phyloP scores from a whole-genome alignment of 192 early-diverging fungal species.

The Pilobolus umbonatus region DNA sequence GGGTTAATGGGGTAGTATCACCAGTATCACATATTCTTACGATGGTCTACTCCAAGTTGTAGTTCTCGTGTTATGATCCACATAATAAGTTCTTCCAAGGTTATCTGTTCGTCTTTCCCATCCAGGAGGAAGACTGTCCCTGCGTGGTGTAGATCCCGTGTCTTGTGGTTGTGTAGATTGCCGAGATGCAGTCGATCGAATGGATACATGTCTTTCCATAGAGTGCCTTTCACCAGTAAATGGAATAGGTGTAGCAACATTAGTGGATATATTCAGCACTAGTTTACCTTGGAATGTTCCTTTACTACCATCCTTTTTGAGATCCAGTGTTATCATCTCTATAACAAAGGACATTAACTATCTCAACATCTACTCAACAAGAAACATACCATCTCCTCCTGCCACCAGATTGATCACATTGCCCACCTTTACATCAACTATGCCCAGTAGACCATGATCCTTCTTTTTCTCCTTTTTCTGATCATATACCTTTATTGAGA shows the following conservation, averaged over 20 bases:
- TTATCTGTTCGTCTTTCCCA: slow-evolving; percentile 97
- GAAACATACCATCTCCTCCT: slow-evolving; percentile 60
- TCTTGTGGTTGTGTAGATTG: background rate
- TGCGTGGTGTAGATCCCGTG: background rate
- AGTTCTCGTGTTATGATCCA: slow-evolving; percentile 94
- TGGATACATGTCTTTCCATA: background rate
- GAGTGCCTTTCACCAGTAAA: slow-evolving; percentile 21
- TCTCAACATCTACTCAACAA: background rate
- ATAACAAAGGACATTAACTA: background rate
- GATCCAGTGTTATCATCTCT: slow-evolving; percentile 88
- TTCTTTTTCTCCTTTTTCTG: slow-evolving; percentile 94
- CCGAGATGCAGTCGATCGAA: background rate
- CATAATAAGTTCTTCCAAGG: slow-evolving; percentile 92
- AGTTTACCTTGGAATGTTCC: slow-evolving; percentile 87
- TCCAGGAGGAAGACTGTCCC: slow-evolving; percentile 19
- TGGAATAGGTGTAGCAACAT: slow-evolving; percentile 45
- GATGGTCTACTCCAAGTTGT: slow-evolving; percentile 86
- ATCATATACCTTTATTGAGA: slow-evolving; percentile 96
- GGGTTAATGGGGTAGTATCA: background rate
- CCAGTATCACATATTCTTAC: slow-evolving; percentile 11
- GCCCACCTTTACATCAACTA: slow-evolving; percentile 78
- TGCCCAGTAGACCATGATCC: slow-evolving; percentile 86
- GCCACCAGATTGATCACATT: slow-evolving; percentile 72
- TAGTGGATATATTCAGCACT: slow-evolving; percentile 67
- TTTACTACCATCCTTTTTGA: slow-evolving; percentile 79